Evolutionary conservation across 768 basidiomycete genomes (phyloP).

Genomic region (Pholiota molesta): DNA sequence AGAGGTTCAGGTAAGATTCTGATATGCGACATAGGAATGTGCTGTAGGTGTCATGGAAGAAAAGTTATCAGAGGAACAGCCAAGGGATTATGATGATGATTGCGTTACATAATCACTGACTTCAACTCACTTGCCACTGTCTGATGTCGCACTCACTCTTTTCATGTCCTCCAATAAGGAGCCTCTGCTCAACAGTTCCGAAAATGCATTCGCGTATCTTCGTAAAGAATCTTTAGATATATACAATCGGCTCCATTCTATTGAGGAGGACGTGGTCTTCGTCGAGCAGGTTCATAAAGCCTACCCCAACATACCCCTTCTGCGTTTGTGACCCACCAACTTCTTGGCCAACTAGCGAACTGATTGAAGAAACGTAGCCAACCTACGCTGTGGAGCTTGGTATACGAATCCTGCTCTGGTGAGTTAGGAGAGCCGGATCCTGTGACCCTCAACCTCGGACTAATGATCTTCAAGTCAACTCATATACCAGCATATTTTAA

Average conservation of each 20-base stretch:
- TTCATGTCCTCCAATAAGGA: background rate
- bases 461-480: conserved; percentile 27
- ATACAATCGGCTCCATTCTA: conserved; percentile 88
- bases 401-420: conserved; percentile 77
- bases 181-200: background rate
- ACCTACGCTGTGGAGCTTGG: conserved; percentile 94
- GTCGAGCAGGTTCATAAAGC: conserved; percentile 53
- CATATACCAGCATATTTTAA: conserved; percentile 80
- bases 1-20: background rate
- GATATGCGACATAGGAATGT: background rate
- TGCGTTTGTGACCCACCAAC: conserved; percentile 43
- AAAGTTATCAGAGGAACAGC: background rate
- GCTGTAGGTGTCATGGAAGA: background rate
- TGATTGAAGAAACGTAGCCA: conserved; percentile 54
- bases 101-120: background rate
- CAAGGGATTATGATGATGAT: too few species aligned
- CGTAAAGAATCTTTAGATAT: conserved; percentile 75
- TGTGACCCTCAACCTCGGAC: background rate
- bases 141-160: too few species aligned
- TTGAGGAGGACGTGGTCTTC: conserved; percentile 75
- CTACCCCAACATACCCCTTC: conserved; percentile 50
- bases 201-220: conserved; percentile 48
- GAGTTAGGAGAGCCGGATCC: conserved; percentile 19
- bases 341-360: conserved; percentile 9
- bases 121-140: too few species aligned